Base-by-base conservation (phyloP, 208 protist species). In the Trypanosoma melophagium region DNA sequence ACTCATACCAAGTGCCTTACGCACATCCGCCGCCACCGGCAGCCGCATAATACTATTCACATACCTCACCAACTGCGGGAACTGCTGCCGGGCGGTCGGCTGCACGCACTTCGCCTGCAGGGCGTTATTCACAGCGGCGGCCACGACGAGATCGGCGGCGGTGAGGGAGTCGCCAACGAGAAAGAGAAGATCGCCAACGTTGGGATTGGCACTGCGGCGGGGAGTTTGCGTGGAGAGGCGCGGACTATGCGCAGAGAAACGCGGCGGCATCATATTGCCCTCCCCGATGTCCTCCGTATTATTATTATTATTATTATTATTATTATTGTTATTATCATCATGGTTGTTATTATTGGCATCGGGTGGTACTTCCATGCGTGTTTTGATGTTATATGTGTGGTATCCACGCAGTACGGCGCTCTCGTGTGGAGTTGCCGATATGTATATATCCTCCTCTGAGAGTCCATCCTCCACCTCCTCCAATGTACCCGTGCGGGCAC, bases 161-260 rank as follows among this genome's bases (percentile, higher is more conserved):
- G 86, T 92, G 64, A 92, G 79, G 5, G 82, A 89, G 61, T 89
- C 79, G 0, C 83, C 81, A 0, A 92, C 86, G 17, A 92, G 71
- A 69, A 92, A 92, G 28, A 66, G 79, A 69, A 57, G 84, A 53
- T 58, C 83, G 65, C 64, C 79, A 65, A 16, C 69, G 44, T 38
- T 21, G 0, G 70, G 53, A n/a, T 67, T 44, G 40, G 47, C 62
- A 49, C 66, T 84, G 14, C 57, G 50, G 19, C 71, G 75, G 19
- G 72, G 69, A 3, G 70, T 71, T 14, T 62, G 24, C 2, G 25
- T 51, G n/a, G 62, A 59, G 60, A 22, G 7, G 19, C 69, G 62
- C 25, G 68, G 63, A 0, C 62, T 60, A 9, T 35, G 16, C n/a
- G 13, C n/a, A 14, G 44, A 42, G 8, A n/a, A 19, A 0, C 60